Evolutionary conservation across 2,329 filamentous ascomycete species (phyloP).

Genomic region (Alternaria incomplexa): DNA sequence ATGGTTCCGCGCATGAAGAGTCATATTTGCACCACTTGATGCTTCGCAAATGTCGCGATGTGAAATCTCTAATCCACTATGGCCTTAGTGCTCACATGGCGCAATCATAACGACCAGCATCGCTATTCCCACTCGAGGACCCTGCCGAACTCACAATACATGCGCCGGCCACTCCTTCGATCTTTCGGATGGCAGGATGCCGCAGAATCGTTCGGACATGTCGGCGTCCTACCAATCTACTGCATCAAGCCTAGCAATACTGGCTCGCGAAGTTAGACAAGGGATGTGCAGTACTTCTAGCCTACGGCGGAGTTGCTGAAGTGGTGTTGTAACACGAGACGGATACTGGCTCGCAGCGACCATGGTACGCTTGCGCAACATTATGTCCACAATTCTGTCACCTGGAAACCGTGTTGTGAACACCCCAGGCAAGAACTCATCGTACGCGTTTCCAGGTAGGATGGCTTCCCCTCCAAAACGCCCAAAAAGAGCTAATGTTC

Average conservation of each 20-base stretch:
- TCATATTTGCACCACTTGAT: not conserved
- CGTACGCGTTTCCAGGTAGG: not conserved
- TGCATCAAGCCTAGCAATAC: not conserved
- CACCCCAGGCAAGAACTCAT: not conserved
- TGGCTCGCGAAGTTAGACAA: not conserved
- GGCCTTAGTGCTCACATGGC: not conserved
- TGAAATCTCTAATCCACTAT: not conserved
- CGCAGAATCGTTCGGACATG: not conserved
- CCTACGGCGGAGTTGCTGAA: not conserved
- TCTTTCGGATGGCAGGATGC: not conserved
- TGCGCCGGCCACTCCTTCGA: not conserved
- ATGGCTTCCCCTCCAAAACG: not conserved
- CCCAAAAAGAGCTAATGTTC: not conserved
- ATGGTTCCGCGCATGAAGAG: not conserved
- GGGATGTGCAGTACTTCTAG: not conserved
- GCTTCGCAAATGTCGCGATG: not conserved
- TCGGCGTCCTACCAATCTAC: not conserved
- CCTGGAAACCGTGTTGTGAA: not conserved
- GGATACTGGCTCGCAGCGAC: not conserved
- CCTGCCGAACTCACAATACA: not conserved
- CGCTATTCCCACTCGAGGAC: not conserved
- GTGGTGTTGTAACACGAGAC: not conserved
- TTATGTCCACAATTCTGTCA: not conserved
- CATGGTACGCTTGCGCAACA: not conserved
- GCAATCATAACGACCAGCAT: not conserved